Evolutionary conservation across 2,329 filamentous ascomycete species (phyloP).

Genomic region (Cladosporium sp.): DNA sequence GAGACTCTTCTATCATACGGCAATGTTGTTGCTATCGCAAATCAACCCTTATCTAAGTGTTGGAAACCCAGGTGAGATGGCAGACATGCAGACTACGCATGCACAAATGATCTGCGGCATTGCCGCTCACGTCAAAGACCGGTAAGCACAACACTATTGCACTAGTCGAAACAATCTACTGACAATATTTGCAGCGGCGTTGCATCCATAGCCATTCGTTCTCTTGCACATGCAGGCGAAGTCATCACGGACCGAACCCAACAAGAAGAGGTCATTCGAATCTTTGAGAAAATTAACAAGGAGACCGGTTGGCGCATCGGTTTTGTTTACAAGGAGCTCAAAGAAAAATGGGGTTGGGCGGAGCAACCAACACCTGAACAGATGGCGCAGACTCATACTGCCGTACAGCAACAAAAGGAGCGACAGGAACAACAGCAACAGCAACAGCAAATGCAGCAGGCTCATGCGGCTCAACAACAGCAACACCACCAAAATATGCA

Average conservation of each 20-base stretch:
- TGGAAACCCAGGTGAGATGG: constrained; percentile 66
- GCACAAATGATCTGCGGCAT: constrained; percentile 88
- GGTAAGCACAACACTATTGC: constrained; percentile 43
- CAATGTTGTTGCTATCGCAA: constrained; percentile 77
- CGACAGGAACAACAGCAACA: constrained; percentile 28
- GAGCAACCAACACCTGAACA: constrained; percentile 45
- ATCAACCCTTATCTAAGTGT: constrained; percentile 68
- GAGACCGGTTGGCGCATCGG: constrained; percentile 79
- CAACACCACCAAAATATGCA: constrained; percentile 29
- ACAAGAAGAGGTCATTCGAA: constrained; percentile 77
- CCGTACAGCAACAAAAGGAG: constrained; percentile 29
- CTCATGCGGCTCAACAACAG: constrained; percentile 32
- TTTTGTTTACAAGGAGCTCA: constrained; percentile 71
- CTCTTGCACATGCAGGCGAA: constrained; percentile 74
- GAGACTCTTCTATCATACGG: constrained; percentile 85
- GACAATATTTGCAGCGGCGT: constrained; percentile 57
- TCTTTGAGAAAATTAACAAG: constrained; percentile 73
- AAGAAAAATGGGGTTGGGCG: constrained; percentile 76
- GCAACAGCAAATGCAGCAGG: constrained; percentile 26
- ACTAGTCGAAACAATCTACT: constrained; percentile 12
- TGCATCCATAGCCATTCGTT: constrained; percentile 75
- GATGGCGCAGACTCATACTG: constrained; percentile 40
- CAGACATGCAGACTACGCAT: constrained; percentile 69
- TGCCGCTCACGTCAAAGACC: constrained; percentile 79
- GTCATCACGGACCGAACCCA: constrained; percentile 69